Evolutionary conservation across 2,329 filamentous ascomycete genomes (phyloP), one percentile per base, ranked within the genome.

Genomic region (Pseudohalonectria lignicola): DNA sequence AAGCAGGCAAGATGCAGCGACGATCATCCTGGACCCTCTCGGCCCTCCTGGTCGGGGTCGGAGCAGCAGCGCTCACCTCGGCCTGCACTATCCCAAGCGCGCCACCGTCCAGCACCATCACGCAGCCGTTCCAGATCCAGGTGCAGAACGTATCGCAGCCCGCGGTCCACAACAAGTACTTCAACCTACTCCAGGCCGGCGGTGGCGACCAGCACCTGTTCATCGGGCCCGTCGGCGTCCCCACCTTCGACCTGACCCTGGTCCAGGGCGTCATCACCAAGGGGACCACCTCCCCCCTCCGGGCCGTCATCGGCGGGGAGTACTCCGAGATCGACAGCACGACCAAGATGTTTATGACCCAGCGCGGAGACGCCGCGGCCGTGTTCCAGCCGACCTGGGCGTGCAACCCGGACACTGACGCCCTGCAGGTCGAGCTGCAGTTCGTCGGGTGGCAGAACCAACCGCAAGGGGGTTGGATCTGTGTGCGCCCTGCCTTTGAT

Each of bases 151-250:
- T 54, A 4, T 47, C 50, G 6, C 53, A 53, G 19, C 54, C 58
- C 2, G 41, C 50, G 5, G 48, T 63, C 18, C 56, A 64, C 48
- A 55, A 62, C 47, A 46, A 53, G 20, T 53, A 53, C 39, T 48
- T 62, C 46, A 62, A 61, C 43, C 48, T 58, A 36, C 53, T 52
- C 41, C 43, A 48, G 23, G 52, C 56, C 5, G 60, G 59, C 3
- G 60, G 57, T 19, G 59, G 57, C 8, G 61, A 64, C 36, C 55
- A 54, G 37, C 60, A 64, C 44, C 45, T 63, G n/a, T 62, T 59
- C 39, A 52, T 64, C 20, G 51, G 49, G 25, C 59, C 61, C 1
- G 50, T 50, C 15, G 45, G 49, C 18, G 38, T 32, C 9, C 43
- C 45, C 5, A 51, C 53, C 1, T 52, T 46, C 21, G 50, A 59